Conservation (phyloP, 1,139 yeast species). For the Kazachstania sp. region DNA sequence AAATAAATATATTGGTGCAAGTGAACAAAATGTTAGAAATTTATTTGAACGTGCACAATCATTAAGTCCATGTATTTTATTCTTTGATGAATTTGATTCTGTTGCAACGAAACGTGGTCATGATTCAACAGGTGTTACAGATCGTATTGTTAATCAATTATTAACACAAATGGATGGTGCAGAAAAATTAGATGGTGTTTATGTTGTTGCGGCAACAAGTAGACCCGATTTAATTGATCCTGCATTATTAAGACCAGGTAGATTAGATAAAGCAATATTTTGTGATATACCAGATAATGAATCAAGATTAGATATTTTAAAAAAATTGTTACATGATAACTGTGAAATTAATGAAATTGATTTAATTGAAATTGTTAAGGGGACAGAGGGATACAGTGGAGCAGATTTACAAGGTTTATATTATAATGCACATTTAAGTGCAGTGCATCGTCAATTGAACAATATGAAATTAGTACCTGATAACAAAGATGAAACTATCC, state of each 20-base stretch:
- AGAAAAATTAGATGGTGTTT: slow-evolving; percentile 94
- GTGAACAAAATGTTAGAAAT: slow-evolving; percentile 90
- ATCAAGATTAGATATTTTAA: slow-evolving; percentile 70
- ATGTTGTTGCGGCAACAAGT: slow-evolving; percentile 91
- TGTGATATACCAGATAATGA: slow-evolving; percentile 75
- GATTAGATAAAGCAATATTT: slow-evolving; percentile 83
- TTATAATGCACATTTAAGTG: slow-evolving; percentile 84
- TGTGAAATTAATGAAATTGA: not conserved
- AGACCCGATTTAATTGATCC: slow-evolving; percentile 94
- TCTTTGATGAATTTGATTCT: slow-evolving; percentile 94
- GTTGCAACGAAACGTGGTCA: slow-evolving; percentile 98
- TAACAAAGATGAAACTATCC: not conserved
- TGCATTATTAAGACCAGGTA: slow-evolving; percentile 89
- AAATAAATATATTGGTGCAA: slow-evolving; percentile 94
- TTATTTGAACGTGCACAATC: slow-evolving; percentile 77
- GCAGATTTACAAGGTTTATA: slow-evolving; percentile 93
- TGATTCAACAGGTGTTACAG: slow-evolving; percentile 96
- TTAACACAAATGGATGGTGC: slow-evolving; percentile 99
- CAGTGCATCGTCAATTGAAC: slow-evolving; percentile 69
- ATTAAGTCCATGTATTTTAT: slow-evolving; percentile 77
- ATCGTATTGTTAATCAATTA: slow-evolving; percentile 93
- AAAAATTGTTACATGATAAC: slow-evolving; percentile 33
- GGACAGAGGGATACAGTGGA: slow-evolving; percentile 77
- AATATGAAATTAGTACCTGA: no score
- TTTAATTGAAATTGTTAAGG: slow-evolving; percentile 46